These are phyloP conservation scores for Tripterygium wilfordii DNA, from an alignment of 177 flowering plant species.

Conservation along the genomic window DNA sequence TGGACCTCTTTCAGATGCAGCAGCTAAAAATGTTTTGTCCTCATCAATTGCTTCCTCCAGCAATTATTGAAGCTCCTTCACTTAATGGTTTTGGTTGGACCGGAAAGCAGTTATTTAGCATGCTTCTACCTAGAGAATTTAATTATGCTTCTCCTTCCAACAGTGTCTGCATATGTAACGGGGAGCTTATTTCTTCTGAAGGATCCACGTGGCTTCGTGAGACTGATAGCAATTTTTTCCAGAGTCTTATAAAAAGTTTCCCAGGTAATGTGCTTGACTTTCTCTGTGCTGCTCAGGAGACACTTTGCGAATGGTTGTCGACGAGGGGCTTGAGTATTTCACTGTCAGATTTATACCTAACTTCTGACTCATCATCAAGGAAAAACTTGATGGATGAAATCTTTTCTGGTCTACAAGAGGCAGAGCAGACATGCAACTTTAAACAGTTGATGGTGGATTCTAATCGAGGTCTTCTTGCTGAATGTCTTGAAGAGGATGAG, in stretches of 20 bases:
- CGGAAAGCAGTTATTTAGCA: constrained; percentile 72
- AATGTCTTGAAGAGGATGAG: constrained; percentile 22
- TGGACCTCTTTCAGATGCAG: constrained; percentile 53
- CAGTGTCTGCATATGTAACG: constrained; percentile 40
- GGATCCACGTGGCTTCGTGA: constrained; percentile 69
- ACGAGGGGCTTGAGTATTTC: constrained; percentile 81
- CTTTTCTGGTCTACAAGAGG: constrained; percentile 59
- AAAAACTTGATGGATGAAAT: constrained; percentile 66
- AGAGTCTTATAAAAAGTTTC: constrained; percentile 32
- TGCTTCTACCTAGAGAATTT: constrained; percentile 63
- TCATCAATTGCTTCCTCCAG: constrained; percentile 27
- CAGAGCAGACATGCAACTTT: constrained; percentile 34
- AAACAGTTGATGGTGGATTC: constrained; percentile 50
- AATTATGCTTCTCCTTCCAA: constrained; percentile 30
- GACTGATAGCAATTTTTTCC: constrained; percentile 40
- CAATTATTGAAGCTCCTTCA: constrained; percentile 40
- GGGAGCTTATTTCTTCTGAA: constrained; percentile 47
- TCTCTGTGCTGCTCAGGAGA: constrained; percentile 55
- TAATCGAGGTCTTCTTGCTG: constrained; percentile 28
- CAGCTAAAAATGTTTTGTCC: constrained; percentile 71
- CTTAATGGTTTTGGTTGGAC: constrained; percentile 42
- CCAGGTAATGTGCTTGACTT: constrained; percentile 36
- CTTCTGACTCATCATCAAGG: constrained; percentile 41
- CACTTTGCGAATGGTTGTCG: constrained; percentile 82
- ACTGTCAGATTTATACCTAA: constrained; percentile 61